Conservation (phyloP, 139 green algal species). For the Pseudopediastrum boryanum region DNA sequence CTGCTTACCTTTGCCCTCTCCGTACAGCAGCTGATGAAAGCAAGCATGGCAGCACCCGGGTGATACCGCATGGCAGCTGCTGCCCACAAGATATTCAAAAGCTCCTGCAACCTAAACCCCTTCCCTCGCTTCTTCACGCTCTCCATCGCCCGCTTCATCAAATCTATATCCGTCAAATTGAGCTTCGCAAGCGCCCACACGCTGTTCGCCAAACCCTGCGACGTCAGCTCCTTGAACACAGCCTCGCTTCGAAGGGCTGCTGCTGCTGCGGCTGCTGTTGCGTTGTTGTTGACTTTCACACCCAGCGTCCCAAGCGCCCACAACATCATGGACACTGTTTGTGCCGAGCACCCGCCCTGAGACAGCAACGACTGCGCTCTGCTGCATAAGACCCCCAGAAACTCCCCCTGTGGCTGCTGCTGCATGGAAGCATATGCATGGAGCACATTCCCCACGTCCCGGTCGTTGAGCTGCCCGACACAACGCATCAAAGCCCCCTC, state of each 20-base stretch:
- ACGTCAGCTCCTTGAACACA: not conserved
- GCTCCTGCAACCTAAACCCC: conserved; percentile 33
- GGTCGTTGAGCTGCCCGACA: conserved; percentile 9
- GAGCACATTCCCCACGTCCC: conserved; percentile 24
- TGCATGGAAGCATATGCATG: conserved; percentile 25
- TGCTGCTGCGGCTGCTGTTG: conserved; percentile 4
- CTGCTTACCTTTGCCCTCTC: no score
- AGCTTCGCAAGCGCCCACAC: conserved; percentile 25
- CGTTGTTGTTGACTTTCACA: not conserved
- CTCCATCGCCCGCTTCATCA: conserved; percentile 14
- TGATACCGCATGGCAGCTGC: conserved; percentile 1
- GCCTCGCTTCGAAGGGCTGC: not conserved
- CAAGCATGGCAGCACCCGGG: no score
- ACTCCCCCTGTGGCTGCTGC: no score
- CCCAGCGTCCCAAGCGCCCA: conserved; percentile 19
- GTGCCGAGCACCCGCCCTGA: not conserved
- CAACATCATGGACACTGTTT: conserved; percentile 12
- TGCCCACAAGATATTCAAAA: conserved; percentile 38
- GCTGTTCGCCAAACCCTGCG: conserved; percentile 36
- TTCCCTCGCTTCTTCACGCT: not conserved
- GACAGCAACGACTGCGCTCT: conserved; percentile 13
- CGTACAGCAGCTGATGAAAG: no score
- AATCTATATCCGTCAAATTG: not conserved
- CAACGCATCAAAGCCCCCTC: not conserved
- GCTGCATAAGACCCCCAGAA: not conserved